Base-by-base conservation (phyloP, 306 rosid genomes). In the Dryas octopetala region DNA sequence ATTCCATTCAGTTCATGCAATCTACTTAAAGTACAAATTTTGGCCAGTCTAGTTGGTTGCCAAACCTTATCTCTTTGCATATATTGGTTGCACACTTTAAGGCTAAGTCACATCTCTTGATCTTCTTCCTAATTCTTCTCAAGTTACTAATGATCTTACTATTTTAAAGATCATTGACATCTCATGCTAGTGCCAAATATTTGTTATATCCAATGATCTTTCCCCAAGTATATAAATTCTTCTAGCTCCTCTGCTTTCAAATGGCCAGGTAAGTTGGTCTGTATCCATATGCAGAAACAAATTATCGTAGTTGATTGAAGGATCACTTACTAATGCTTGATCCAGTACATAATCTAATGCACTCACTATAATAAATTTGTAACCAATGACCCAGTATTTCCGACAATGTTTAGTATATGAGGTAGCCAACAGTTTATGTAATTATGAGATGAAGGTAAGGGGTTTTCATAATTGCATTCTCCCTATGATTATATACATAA, bases 401-500 rank as follows among this genome's bases (percentile, higher is more conserved):
- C 23, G 46, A 32, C 38, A 32, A 32, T 2, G 23, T 23, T 23
- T 23, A 32, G 38, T 32, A 61, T 64, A 66, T 68, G 70, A 73
- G 74, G 23, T 23, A 0, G n/a, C 43, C 61, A 51, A 11, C 26
- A 47, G 74, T 43, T 76, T 13, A 44, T 45, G 55, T 32, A 60
- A 59, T 71, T 32, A 74, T 49, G 44, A 53, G 81, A 46, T 23
- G 61, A 28, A 26, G 63, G 23, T 70, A 32, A 23, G 23, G 23
- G 23, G 23, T 23, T 23, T 23, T 23, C 23, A 23, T 23, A 23
- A 23, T 23, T 23, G 0, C 23, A 23, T 23, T 23, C 23, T 23
- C 23, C 23, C 23, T 23, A 23, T 23, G 23, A 43, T 60, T 66
- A 46, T 48, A 1, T 50, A 10, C 52, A 40, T 28, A 32, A 23